Base-by-base conservation (phyloP, 2,329 filamentous ascomycete species). In the Emmonsia crescens region DNA sequence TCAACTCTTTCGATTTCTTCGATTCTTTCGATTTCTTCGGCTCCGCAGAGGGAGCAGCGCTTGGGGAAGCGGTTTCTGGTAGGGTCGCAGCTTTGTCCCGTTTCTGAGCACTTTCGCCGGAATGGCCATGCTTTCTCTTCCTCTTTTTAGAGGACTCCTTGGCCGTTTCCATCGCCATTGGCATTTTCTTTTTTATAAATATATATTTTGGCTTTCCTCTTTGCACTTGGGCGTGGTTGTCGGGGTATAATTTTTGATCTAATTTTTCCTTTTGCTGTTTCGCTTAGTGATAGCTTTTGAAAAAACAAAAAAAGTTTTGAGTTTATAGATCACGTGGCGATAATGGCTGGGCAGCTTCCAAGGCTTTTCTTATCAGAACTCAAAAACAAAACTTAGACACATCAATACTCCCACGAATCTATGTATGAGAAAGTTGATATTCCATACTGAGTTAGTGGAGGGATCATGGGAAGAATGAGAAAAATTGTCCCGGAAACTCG, bases 101-200 rank as follows among this genome's bases (percentile, higher is more conserved):
- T 63, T 68, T 67, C 54, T 71, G 67, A 44, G 62, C 64, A 60
- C 67, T 70, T 33, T 70, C 66, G 42, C 69, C 67, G 59, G 67
- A 63, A 58, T 62, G 64, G 60, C 64, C 64, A 62, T 78, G 75
- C 71, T 75, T 77, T 73, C 75, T 77, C 73, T 78, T 79, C 60
- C 76, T 72, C 68, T 78, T 78, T 67, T 77, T 78, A 52, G 72
- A 68, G 57, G 71, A 69, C 55, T 73, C 73, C 62, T 75, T 70
- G 54, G 74, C 66, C 33, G 71, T 69, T 60, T 76, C 73, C 69
- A 77, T 73, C 19, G 72, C 67, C 56, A 68, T 70, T 64, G 71
- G 57, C 51, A 56, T 62, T 36, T 59, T 38, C 8, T n/a, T 21
- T 19, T 44, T 29, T 49, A n/a, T n/a, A n/a, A n/a, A n/a, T 36